Evolutionary conservation across 495 filamentous ascomycete genomes (phyloP).

Genomic region (Penicillium longicatenatum): DNA sequence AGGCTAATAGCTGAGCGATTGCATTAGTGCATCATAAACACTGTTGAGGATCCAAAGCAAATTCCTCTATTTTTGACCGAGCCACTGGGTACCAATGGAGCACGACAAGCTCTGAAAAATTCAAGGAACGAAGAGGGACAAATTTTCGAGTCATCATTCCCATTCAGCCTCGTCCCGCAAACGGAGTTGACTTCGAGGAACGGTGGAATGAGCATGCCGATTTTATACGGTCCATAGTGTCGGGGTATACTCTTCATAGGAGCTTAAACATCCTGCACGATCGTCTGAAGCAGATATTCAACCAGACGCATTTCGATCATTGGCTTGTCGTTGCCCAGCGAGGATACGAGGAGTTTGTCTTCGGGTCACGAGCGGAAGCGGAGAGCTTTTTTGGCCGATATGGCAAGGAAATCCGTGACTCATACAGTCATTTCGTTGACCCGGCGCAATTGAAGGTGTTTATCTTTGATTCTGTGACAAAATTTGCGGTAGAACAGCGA

Average conservation of each 20-base stretch:
- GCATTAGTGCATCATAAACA: conserved; percentile 20
- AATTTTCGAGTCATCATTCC: not conserved
- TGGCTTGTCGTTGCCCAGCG: not conserved
- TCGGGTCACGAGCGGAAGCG: not conserved
- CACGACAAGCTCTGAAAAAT: too few relatives aligned
- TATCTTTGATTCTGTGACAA: not conserved
- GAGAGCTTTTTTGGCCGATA: not conserved
- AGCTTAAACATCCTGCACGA: not conserved
- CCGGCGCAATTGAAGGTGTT: not conserved
- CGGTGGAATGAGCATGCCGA: not conserved
- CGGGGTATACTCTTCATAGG: too few relatives aligned
- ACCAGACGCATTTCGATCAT: not conserved
- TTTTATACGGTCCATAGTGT: not conserved
- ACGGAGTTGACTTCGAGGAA: not conserved
- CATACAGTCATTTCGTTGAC: not conserved
- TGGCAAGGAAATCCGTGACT: not conserved
- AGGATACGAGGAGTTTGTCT: not conserved
- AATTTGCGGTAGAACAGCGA: not conserved
- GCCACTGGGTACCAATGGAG: not conserved
- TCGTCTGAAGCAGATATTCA: not conserved
- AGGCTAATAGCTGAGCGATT: conserved; percentile 7
- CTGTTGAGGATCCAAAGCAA: conserved; percentile 2
- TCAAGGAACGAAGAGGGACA: too few relatives aligned
- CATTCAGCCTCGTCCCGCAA: not conserved
- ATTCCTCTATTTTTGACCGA: conserved; percentile 1